Percentiles rank a stretch among this genome's conserved stretches.
Evolutionary conservation across 176 grass and related monocot genomes (phyloP).

Genomic region (Triticum dicoccoides): DNA sequence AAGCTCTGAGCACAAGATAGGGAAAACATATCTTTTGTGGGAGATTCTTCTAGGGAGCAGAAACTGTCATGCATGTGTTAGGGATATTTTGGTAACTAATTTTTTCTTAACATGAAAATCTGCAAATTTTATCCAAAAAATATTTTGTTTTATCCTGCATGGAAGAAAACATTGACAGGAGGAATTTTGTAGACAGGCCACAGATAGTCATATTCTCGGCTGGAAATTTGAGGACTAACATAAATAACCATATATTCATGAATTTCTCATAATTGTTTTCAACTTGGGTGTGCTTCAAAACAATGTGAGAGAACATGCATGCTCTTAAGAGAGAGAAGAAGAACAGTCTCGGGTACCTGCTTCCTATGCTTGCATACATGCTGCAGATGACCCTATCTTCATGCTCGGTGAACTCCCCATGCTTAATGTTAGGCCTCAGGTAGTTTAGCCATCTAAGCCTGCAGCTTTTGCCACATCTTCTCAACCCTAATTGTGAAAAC

Average conservation of each 20-base stretch:
- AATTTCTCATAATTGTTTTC: neutral
- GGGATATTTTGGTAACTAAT: neutral
- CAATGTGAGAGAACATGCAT: neutral
- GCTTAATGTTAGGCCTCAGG: constrained; percentile 88
- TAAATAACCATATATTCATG: neutral
- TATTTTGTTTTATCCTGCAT: neutral
- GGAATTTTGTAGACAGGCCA: neutral
- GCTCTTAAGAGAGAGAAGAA: neutral
- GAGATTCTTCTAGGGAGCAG: neutral
- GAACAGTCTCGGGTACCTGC: constrained; percentile 47
- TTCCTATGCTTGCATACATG: constrained; percentile 81
- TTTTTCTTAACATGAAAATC: neutral
- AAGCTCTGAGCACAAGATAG: neutral
- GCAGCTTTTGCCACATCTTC: constrained; percentile 95
- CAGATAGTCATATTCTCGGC: neutral
- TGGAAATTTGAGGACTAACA: neutral
- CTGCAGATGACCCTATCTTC: constrained; percentile 85
- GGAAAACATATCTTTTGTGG: neutral
- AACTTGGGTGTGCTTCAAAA: neutral
- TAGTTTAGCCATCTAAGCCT: constrained; percentile 98
- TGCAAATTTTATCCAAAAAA: neutral
- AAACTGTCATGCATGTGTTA: neutral
- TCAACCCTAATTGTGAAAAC: constrained; percentile 50
- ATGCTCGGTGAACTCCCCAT: constrained; percentile 84
- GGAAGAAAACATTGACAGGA: neutral